These are phyloP conservation scores for Trichophyton verrucosum DNA, from an alignment of 2,329 filamentous ascomycete genomes.

Conservation along the genomic window DNA sequence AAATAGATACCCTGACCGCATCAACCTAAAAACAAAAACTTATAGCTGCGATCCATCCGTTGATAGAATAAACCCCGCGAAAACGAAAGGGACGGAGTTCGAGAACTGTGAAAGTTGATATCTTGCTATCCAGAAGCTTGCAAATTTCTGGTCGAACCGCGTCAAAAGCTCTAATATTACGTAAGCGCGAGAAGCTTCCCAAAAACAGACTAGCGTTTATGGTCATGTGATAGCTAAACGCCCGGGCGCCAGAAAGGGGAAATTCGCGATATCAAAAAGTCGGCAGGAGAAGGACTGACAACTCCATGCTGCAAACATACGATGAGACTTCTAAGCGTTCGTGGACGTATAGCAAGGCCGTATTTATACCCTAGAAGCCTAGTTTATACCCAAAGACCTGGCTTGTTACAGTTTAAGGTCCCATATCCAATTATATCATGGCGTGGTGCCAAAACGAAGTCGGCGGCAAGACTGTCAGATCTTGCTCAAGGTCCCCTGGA, in stretches of 20 bases:
- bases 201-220: not conserved
- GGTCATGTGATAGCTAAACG: not conserved
- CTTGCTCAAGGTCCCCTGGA: conserved; percentile 46
- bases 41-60: not conserved
- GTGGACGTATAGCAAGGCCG: not conserved
- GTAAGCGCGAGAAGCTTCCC: not conserved
- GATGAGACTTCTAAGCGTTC: not conserved
- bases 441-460: conserved; percentile 27
- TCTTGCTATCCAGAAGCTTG: not conserved
- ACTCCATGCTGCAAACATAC: not conserved
- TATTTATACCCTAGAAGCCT: not conserved
- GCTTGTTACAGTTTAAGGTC: not conserved
- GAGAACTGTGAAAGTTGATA: not conserved
- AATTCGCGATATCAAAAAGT: not conserved
- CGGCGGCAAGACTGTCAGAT: conserved; percentile 33
- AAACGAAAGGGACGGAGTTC: not conserved
- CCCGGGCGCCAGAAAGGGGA: not conserved
- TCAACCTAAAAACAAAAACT: not conserved
- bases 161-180: not conserved
- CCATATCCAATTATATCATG: conserved; percentile 2
- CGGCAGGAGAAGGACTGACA: not conserved
- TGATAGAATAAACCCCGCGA: not conserved
- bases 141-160: not conserved
- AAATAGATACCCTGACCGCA: not conserved
- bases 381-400: not conserved